Evolutionary conservation across 2,329 filamentous ascomycete species (phyloP), one percentile per base, ranked within the genome.

Genomic region (Pyricularia sp.): DNA sequence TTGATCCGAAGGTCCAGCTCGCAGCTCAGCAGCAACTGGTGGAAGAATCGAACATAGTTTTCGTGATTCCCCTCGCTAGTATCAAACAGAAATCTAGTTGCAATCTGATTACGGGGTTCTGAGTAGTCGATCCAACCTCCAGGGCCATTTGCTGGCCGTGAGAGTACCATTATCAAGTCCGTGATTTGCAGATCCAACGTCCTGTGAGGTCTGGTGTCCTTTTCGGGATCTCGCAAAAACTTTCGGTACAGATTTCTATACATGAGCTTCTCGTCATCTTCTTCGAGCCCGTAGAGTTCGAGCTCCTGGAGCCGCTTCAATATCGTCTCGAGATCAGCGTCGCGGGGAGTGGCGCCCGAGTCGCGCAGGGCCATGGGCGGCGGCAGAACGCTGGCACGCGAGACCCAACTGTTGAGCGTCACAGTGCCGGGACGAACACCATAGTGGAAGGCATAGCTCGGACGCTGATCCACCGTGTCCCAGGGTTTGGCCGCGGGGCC

Each of bases 1-100:
- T 88, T 84, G 69, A 91, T 89, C 53, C 89, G 84, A 65, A 89
- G 74, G 70, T 90, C 85, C 5, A 92, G 78, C 73, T 92, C 89
- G 62, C 89, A 79, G 68, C 87, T 88, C 57, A 92, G 81, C 3
- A 92, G 78, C n/a, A 92, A 76, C 74, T 92, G 89, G 72, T 90
- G 88, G 73, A 90, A 91, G 76, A 92, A 91, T 30, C 81, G 81
- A 66, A 83, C 81, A 69, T 88, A 88, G 66, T 81, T 80, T 22
- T 78, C 75, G 60, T 81, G 77, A 68, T 87, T 86, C 22, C 78
- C 77, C 44, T 81, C 78, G 65, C 80, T 78, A 13, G 81, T 80
- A 69, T 88, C 83, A 67, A 87, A 86, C 66, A 91, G 88, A 74
- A 88, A 91, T 64, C 86, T 85, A 3, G 89, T 89, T 28, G 88